A percentile compares a stretch with the other conserved stretches of the same genome.
Evolutionary conservation across 2,329 filamentous ascomycete genomes (phyloP).

Genomic region (Trichoderma atrobrunneum): DNA sequence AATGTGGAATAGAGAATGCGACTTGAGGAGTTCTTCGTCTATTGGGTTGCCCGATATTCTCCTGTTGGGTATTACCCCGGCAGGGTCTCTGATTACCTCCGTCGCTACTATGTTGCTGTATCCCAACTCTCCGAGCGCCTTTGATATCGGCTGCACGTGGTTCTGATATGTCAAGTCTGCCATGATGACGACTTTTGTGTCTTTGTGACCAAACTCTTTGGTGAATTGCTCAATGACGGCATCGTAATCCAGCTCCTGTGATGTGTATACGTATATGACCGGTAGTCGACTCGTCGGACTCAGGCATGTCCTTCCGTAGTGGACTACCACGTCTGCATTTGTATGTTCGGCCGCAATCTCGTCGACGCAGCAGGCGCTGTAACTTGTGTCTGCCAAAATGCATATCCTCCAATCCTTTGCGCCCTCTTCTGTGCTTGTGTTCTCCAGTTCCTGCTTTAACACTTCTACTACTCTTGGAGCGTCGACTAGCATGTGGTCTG

Average conservation of each 20-base stretch:
- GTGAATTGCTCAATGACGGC: conserved; percentile 59
- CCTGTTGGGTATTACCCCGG: conserved; percentile 80
- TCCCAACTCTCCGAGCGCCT: conserved; percentile 56
- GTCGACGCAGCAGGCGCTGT: conserved; percentile 95
- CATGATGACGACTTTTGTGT: conserved; percentile 70
- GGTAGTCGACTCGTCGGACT: conserved; percentile 85
- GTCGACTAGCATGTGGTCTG: conserved; percentile 87
- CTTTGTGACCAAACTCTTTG: conserved; percentile 62
- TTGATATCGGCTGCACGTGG: conserved; percentile 62
- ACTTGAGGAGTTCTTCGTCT: conserved; percentile 48
- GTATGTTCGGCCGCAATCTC: conserved; percentile 95
- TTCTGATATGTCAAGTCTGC: conserved; percentile 85
- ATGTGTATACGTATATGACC: conserved; percentile 88
- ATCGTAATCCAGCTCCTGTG: conserved; percentile 63
- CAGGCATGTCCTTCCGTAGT: conserved; percentile 89
- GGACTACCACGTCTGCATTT: conserved; percentile 84
- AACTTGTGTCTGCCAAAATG: conserved; percentile 92
- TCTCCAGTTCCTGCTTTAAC: conserved; percentile 31
- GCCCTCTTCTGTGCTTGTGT: conserved; percentile 12
- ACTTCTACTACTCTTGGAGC: conserved; percentile 74
- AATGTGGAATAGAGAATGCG: conserved; percentile 81
- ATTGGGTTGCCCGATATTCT: conserved; percentile 52
- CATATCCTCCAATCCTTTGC: conserved; percentile 54
- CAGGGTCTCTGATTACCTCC: conserved; percentile 71
- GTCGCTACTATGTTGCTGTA: conserved; percentile 70